Base-by-base conservation (phyloP, 2,329 filamentous ascomycete species). In the Ascocoryne sarcoides region DNA sequence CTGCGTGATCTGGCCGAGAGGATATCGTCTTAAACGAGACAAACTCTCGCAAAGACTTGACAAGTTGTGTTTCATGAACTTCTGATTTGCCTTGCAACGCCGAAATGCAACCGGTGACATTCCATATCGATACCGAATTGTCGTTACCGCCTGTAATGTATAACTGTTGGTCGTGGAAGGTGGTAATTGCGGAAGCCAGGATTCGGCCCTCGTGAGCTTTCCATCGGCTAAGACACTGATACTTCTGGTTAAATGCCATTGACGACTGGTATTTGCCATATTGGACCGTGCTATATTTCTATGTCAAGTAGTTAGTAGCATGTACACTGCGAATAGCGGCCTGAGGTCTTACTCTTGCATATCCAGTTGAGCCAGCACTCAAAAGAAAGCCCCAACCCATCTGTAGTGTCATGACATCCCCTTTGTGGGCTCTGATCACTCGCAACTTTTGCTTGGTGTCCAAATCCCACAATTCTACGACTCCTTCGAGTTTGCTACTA, bases 81-180 rank as follows among this genome's bases (percentile, higher is more conserved):
- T 55, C 54, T 3, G 44, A 29, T 14, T 49, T 49, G 17, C 43
- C 37, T 42, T 50, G 42, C 14, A 43, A 50, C 32, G 42, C 48
- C 9, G 45, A 36, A 37, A 64, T 48, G 1, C 65, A 62, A 3
- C 58, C 55, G 43, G 65, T 65, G 37, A 94, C 72, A 50, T 90
- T 79, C 92, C 92, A 98, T 15, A 96, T 76, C 5, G 86, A 84
- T 18, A 98, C 77, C 0, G 80, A 83, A 57, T 88, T 82, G 61
- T 98, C 92, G 55, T 94, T 98, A 35, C 87, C 89, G 7, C 92
- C 92, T 0, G 90, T 95, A 37, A 95, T 87, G 59, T 87, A 92
- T n/a, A 92, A 76, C n/a, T 83, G 76, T 43, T 84, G 76, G 36
- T 76, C 74, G 20, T 82, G 75, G 59, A 82, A 76, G 1, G 68